These are phyloP conservation scores for Phoma sp. DNA, from an alignment of 2,329 filamentous ascomycete species.

Conservation along the genomic window DNA sequence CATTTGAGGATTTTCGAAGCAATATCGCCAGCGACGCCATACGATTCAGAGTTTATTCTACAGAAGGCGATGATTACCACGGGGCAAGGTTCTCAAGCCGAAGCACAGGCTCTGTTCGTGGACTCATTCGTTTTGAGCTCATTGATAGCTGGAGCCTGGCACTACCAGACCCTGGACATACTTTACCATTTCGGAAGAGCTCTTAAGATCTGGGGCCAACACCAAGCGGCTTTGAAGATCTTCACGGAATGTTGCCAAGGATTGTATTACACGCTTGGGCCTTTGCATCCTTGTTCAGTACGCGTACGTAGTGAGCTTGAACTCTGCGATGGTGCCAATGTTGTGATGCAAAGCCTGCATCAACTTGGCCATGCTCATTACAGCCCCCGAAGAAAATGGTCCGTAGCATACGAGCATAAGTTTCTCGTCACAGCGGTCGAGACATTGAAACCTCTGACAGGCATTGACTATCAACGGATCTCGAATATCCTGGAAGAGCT, in stretches of 20 bases:
- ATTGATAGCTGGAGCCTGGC: not conserved
- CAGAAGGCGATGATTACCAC: not conserved
- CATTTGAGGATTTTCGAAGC: not conserved
- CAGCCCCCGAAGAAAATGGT: not conserved
- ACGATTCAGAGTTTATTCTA: not conserved
- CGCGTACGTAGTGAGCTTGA: not conserved
- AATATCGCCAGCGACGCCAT: not conserved
- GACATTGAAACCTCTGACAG: not conserved
- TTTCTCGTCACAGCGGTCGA: not conserved
- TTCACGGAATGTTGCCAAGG: not conserved
- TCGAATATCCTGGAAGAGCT: not conserved
- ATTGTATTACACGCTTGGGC: not conserved
- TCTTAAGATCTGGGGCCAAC: not conserved
- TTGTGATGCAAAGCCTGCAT: not conserved
- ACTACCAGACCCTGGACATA: not conserved
- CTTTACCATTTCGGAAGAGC: not conserved
- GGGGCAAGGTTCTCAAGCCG: not conserved
- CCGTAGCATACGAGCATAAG: not conserved
- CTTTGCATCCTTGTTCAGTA: not conserved
- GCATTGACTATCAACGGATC: not conserved
- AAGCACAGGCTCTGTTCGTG: not conserved
- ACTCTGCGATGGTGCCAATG: not conserved
- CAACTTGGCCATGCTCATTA: not conserved
- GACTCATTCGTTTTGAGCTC: not conserved
- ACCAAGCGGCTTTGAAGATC: not conserved